Percentiles rank a stretch among this genome's conserved stretches.
Conservation (phyloP, 495 filamentous ascomycete genomes). For the Pseudomonodictys pantanalensis region DNA sequence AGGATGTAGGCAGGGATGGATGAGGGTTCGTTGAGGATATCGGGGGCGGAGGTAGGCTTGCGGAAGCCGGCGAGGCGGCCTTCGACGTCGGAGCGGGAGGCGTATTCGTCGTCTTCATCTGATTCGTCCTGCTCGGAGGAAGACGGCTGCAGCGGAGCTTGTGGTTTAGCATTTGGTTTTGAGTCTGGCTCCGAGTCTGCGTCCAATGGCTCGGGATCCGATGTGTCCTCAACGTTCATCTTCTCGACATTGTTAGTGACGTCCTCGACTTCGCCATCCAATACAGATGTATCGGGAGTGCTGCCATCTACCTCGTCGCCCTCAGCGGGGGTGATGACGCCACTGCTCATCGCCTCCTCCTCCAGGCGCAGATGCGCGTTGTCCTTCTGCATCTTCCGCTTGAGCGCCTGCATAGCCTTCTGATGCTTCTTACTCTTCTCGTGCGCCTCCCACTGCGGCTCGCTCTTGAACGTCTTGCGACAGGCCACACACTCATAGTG, state of each 20-base stretch:
- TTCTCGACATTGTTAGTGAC: conserved; percentile 18
- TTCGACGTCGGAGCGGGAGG: conserved; percentile 35
- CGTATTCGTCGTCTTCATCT: conserved; percentile 37
- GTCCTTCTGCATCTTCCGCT: conserved; percentile 78
- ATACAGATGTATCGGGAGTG: neutral
- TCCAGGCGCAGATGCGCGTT: conserved; percentile 60
- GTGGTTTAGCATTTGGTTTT: neutral
- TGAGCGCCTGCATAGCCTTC: conserved; percentile 76
- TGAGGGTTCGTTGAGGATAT: neutral
- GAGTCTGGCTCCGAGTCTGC: neutral
- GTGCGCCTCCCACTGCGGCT: conserved; percentile 88
- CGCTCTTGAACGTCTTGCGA: conserved; percentile 87
- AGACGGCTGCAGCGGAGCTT: neutral
- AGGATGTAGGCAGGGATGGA: neutral
- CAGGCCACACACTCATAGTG: conserved; percentile 88
- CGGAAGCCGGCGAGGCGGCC: conserved; percentile 27
- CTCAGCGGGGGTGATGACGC: conserved; percentile 37
- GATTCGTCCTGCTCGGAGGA: conserved; percentile 4
- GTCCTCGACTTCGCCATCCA: conserved; percentile 2
- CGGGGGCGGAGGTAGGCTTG: neutral
- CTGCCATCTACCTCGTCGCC: neutral
- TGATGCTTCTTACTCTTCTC: conserved; percentile 94
- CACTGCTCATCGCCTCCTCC: conserved; percentile 34
- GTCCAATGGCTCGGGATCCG: neutral
- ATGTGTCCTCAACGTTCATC: neutral